phyloP scores from a whole-genome alignment of 148 eudicot species.

The Salicornia ramosissima region DNA sequence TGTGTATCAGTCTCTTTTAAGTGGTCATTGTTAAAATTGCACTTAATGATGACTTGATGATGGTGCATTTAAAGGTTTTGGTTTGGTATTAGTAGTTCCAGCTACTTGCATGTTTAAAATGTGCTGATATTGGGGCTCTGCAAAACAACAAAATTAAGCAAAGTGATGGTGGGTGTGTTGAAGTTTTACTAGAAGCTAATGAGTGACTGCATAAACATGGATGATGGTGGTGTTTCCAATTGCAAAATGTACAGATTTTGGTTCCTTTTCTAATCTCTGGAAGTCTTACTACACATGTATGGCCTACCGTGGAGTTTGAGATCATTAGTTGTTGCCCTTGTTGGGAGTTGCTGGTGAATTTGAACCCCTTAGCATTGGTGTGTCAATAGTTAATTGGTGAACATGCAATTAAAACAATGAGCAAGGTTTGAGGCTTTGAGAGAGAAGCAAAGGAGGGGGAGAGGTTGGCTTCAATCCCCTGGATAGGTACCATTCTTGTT shows the following conservation, averaged over 20 bases:
- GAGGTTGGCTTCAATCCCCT: too few relatives aligned
- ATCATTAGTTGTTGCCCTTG: too few relatives aligned
- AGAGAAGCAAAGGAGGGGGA: too few relatives aligned
- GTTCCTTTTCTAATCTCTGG: background rate
- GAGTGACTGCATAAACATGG: background rate
- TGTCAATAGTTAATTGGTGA: too few relatives aligned
- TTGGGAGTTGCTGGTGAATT: background rate
- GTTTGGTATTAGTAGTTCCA: slow-evolving; percentile 8
- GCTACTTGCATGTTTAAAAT: background rate
- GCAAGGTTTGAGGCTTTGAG: too few relatives aligned
- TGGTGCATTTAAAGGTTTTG: background rate
- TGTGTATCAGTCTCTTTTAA: background rate
- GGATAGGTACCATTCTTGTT: too few relatives aligned
- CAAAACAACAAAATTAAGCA: too few relatives aligned
- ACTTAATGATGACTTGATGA: background rate
- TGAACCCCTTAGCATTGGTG: background rate
- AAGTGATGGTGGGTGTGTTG: background rate
- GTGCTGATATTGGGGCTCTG: background rate
- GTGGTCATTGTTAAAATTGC: slow-evolving; percentile 10
- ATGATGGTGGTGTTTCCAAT: background rate
- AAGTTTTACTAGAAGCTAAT: background rate
- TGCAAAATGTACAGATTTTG: background rate
- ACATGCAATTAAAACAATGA: too few relatives aligned
- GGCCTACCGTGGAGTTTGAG: background rate
- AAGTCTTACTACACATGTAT: background rate